Base-by-base conservation (phyloP, 768 basidiomycete species). In the Mycena rebaudengoi region DNA sequence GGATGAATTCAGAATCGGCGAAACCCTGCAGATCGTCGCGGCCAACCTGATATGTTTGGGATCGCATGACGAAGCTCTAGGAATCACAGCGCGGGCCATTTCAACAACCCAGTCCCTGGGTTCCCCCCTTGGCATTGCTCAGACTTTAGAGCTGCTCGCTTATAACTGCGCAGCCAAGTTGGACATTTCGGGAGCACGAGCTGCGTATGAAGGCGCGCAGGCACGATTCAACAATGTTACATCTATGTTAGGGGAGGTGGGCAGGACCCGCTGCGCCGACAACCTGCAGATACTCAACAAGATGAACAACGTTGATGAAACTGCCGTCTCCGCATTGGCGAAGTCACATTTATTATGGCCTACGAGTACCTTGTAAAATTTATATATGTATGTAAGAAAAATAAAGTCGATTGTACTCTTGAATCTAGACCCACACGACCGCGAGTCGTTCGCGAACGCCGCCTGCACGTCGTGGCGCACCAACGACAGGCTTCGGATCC, bases 111-210 rank as follows among this genome's bases (percentile, higher is more conserved):
- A 25, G 46, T 26, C 28, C 11, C 4, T 32, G 18, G 57, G 57
- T 14, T 3, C 3, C 7, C 37, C 57, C 2, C n/a, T 29, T 29
- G 28, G 5, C 10, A 66, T 62, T 39, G 67, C 48, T 12, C 64
- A 68, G 25, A 32, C 6, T 53, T 46, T 62, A 44, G 60, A 66
- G 40, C 37, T 30, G 5, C 52, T 65, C 13, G 66, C 32, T 12
- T 65, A 68, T 28, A 18, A 35, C 37, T 53, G 26, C n/a, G 40
- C 50, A 4, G 50, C 51, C 26, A 56, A 33, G n/a, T 41, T 66
- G 43, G 56, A 65, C 12, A 40, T 60, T 37, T 8, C 30, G 16
- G 58, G 26, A 25, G 66, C 66, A 0, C 52, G 58, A 5, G 28
- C 20, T 23, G 50, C 57, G 2, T 66, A 66, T 43, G 14, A 61